Evolutionary conservation across 2,329 filamentous ascomycete genomes (phyloP), one percentile per base, ranked within the genome.

Genomic region (Colletotrichum sp.): DNA sequence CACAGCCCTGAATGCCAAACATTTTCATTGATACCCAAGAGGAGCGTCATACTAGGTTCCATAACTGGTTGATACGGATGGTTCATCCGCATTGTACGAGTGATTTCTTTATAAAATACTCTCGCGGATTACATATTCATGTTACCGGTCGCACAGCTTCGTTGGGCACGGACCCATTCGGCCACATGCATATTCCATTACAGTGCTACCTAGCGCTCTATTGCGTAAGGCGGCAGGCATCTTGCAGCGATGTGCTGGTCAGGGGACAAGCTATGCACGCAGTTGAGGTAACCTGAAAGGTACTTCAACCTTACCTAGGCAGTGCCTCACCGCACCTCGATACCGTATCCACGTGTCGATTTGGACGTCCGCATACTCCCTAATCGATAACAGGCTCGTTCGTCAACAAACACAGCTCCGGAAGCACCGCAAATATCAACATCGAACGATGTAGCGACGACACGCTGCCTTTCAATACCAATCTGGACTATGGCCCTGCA

Each of bases 401-500:
- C 36, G 7, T 52, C 63, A 24, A 66, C 44, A 32, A 34, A 52
- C 18, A n/a, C 59, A 60, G 67, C 72, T 59, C 60, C 34, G 26
- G 30, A 36, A 72, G 36, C 32, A 55, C 62, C 55, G 63, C 69
- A 55, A 44, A 63, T 34, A 18, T 67, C 62, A 63, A 70, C 52
- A 36, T 55, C 66, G 44, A 63, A 76, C 52, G 60, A 76, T 76
- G 75, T 75, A 76, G 75, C 66, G 70, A 70, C 70, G 67, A 44
- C 44, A 59, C 32, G 62, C 49, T n/a, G 39, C 66, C n/a, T 24
- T 39, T 69, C 34, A 44, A 28, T 30, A 71, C 39, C 59, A 59
- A 66, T 32, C 59, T 69, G 68, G 83, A 87, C 82, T 85, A 92
- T 94, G 94, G 93, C 92, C 89, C 89, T 95, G 87, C 92, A 92